Conservation (phyloP, 352 stramenopile species). For the Pythium sp. region DNA sequence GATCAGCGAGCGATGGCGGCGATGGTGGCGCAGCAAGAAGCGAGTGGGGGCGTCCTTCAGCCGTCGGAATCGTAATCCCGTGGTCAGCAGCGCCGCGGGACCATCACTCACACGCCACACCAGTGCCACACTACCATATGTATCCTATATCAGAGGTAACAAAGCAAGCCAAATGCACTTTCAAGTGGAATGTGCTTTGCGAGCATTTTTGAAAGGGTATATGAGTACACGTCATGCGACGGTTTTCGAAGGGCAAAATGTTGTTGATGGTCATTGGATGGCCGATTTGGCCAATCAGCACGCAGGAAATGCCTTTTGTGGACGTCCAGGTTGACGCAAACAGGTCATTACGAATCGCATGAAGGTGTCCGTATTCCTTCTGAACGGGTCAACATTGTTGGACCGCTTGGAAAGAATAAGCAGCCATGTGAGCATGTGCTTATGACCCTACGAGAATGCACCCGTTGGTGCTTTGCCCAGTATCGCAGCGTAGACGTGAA, state of each 20-base stretch:
- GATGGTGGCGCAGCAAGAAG: neutral
- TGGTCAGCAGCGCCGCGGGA: neutral
- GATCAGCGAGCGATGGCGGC: neutral
- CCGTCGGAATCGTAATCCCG: constrained; percentile 17
- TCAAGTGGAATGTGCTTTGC: neutral
- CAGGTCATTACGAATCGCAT: too few species aligned
- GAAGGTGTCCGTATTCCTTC: too few species aligned
- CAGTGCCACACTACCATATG: neutral
- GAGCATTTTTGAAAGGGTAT: neutral
- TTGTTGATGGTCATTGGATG: neutral
- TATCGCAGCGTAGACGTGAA: too few species aligned
- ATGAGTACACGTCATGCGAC: neutral
- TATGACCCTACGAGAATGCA: too few species aligned
- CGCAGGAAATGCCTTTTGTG: too few species aligned
- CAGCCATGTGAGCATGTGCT: too few species aligned
- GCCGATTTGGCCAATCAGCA: neutral
- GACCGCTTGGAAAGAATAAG: too few species aligned
- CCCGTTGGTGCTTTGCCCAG: too few species aligned
- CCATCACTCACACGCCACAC: constrained; percentile 3
- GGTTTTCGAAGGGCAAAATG: neutral
- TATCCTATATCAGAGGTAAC: neutral
- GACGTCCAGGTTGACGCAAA: too few species aligned
- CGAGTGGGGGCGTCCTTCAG: constrained; percentile 7
- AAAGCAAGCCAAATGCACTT: neutral
- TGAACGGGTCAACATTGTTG: too few species aligned